These are phyloP conservation scores for Aspergillus asperescens DNA, from an alignment of 495 filamentous ascomycete species.

Conservation along the genomic window DNA sequence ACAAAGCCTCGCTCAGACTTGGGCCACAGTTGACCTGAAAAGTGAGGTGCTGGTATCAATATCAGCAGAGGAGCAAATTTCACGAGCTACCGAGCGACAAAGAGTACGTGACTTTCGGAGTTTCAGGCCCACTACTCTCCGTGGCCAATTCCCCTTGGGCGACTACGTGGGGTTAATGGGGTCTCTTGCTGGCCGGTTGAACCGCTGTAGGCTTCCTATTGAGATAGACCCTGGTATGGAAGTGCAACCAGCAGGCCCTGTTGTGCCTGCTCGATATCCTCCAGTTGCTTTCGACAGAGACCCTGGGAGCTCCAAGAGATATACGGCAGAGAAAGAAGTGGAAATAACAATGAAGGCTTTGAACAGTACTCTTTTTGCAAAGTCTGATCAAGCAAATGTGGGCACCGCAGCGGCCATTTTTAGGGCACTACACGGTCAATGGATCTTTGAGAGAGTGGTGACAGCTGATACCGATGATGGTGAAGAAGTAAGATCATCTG, in stretches of 20 bases:
- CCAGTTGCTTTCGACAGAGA: neutral
- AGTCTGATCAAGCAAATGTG: neutral
- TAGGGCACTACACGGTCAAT: conserved; percentile 66
- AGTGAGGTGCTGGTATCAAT: neutral
- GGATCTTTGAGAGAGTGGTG: conserved; percentile 51
- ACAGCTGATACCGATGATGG: too few relatives aligned
- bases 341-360: conserved; percentile 22
- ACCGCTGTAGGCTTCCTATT: conserved; percentile 16
- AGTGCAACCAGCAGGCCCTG: conserved; percentile 24
- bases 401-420: conserved; percentile 52
- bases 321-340: neutral
- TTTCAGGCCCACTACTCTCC: conserved; percentile 26
- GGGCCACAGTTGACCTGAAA: conserved; percentile 18
- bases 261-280: conserved; percentile 34
- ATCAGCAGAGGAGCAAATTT: conserved; percentile 10
- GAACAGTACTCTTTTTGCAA: conserved; percentile 8
- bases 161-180: conserved; percentile 80
- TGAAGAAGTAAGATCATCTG: conserved; percentile 33
- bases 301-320: neutral
- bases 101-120: conserved; percentile 24
- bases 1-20: conserved; percentile 50
- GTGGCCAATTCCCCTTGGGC: conserved; percentile 72
- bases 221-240: neutral
- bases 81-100: conserved; percentile 22
- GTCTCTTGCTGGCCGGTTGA: conserved; percentile 54